A percentile compares a stretch with the other conserved stretches of the same genome.
phyloP scores from a whole-genome alignment of 2,329 filamentous ascomycete genomes.

The Colletotrichum magnum region DNA sequence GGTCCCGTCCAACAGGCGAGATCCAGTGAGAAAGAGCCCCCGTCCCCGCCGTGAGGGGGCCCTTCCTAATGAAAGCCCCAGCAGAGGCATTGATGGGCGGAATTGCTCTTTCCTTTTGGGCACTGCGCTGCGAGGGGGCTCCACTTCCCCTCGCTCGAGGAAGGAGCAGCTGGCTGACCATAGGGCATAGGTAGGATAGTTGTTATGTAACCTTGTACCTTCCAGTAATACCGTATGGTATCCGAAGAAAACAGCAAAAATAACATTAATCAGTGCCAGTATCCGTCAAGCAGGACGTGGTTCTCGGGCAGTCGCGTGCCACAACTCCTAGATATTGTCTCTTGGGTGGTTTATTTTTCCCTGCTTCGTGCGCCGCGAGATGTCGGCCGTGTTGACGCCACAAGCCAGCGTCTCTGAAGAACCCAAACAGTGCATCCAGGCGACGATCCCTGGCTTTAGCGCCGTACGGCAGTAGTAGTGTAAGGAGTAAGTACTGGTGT shows the following conservation, averaged over 20 bases:
- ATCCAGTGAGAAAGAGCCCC: slow-evolving; percentile 26
- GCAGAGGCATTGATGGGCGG: slow-evolving; percentile 16
- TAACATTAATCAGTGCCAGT: too few species aligned
- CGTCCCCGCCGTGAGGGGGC: slow-evolving; percentile 18
- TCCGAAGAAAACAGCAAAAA: too few species aligned
- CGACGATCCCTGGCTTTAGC: slow-evolving; percentile 34
- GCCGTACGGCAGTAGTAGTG: slow-evolving; percentile 28
- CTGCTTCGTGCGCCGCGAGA: slow-evolving; percentile 7
- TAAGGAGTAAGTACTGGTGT: slow-evolving; percentile 23
- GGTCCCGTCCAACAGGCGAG: slow-evolving; percentile 17
- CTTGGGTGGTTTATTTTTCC: background rate
- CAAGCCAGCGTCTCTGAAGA: slow-evolving; percentile 39
- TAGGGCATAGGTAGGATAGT: too few species aligned
- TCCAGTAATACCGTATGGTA: too few species aligned
- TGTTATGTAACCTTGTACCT: too few species aligned
- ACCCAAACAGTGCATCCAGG: slow-evolving; percentile 38
- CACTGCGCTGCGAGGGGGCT: background rate
- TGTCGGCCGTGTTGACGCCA: slow-evolving; percentile 18
- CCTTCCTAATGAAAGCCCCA: slow-evolving; percentile 18
- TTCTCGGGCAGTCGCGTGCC: background rate
- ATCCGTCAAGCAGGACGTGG: background rate
- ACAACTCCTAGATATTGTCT: background rate
- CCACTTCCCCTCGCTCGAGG: slow-evolving; percentile 8
- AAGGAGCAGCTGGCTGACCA: background rate
- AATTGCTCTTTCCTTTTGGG: slow-evolving; percentile 13